Percentiles rank a stretch among this genome's conserved stretches.
Evolutionary conservation across 345 rosid genomes (phyloP).

Genomic region (Gossypium ekmanianum): DNA sequence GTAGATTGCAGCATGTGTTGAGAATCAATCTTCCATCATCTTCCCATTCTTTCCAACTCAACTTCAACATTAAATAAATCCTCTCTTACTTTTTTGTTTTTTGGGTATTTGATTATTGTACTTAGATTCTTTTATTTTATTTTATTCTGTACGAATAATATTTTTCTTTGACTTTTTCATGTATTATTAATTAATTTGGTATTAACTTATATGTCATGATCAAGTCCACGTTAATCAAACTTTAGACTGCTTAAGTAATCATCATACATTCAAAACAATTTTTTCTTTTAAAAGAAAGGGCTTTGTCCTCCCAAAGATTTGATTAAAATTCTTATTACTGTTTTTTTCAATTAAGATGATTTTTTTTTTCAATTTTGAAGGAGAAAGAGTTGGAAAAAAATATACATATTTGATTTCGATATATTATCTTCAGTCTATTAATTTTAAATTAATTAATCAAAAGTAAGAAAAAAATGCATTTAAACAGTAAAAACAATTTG

Average conservation of each 20-base stretch:
- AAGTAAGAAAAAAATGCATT: too few relatives aligned
- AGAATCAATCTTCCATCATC: slow-evolving; percentile 34
- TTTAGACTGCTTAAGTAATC: neutral
- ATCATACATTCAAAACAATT: neutral
- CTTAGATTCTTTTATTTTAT: neutral
- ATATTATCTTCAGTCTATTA: too few relatives aligned
- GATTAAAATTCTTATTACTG: too few relatives aligned
- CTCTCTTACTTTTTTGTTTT: slow-evolving; percentile 15
- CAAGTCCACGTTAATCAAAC: slow-evolving; percentile 8
- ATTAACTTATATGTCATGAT: neutral
- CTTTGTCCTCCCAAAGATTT: neutral
- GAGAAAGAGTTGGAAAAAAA: too few relatives aligned
- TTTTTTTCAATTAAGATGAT: too few relatives aligned
- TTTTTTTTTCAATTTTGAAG: too few relatives aligned
- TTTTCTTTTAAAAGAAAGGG: neutral
- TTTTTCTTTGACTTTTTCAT: slow-evolving; percentile 5
- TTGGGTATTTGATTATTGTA: neutral
- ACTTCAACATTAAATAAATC: slow-evolving; percentile 11
- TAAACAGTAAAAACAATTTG: too few relatives aligned
- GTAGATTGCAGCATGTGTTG: slow-evolving; percentile 35
- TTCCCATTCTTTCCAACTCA: slow-evolving; percentile 37
- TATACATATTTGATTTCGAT: too few relatives aligned
- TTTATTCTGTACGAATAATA: neutral
- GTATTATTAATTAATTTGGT: neutral
- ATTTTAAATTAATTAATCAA: too few relatives aligned